Evolutionary conservation across 2,329 filamentous ascomycete genomes (phyloP).

Genomic region (Immersiporthe knoxdaviesiana): DNA sequence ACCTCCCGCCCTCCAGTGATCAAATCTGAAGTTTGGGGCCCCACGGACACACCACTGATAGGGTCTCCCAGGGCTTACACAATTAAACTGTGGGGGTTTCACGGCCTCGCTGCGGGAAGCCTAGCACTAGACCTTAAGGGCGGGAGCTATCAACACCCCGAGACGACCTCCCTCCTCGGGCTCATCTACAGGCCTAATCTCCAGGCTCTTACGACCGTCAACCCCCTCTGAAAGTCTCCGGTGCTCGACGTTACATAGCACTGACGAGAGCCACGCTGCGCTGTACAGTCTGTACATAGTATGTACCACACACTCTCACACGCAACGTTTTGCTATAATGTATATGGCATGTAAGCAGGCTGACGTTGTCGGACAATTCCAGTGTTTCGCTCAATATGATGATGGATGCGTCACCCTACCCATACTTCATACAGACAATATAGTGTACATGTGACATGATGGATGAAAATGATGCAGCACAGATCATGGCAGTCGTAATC

Average conservation of each 20-base stretch:
- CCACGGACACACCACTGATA: background rate
- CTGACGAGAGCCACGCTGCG: background rate
- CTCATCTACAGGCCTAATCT: background rate
- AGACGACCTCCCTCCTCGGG: background rate
- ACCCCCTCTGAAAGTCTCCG: background rate
- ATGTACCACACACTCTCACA: no score
- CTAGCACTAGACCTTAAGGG: background rate
- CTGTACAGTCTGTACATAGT: no score
- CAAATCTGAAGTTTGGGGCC: background rate
- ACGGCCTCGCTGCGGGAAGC: background rate
- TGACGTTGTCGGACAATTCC: background rate
- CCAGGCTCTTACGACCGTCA: background rate
- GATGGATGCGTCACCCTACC: no score
- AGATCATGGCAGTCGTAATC: background rate
- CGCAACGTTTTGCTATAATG: no score
- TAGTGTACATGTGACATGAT: background rate
- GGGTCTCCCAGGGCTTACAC: background rate
- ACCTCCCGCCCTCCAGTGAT: background rate
- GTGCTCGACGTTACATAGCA: no score
- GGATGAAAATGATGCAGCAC: background rate
- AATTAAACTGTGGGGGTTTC: background rate
- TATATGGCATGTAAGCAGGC: background rate
- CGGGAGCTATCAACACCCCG: constrained; percentile 8
- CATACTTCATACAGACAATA: background rate
- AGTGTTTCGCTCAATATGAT: background rate